A percentile compares a stretch with the other conserved stretches of the same genome.
phyloP scores from a whole-genome alignment of 768 basidiomycete genomes.

The Boletus subcaerulescens region DNA sequence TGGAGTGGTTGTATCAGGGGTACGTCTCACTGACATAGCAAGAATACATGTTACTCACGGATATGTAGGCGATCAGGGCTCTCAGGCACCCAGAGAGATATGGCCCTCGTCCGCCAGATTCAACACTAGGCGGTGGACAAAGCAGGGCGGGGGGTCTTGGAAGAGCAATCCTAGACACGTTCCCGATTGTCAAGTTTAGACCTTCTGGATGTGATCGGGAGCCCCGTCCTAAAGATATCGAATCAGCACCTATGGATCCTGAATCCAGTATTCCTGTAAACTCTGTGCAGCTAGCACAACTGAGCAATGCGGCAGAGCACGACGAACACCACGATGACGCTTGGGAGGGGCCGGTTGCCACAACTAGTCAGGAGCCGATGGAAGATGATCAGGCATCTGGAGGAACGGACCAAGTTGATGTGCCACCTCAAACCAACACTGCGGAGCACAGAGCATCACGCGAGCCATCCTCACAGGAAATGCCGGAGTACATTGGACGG shows the following conservation, averaged over 20 bases:
- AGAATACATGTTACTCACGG: not conserved
- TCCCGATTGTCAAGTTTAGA: constrained; percentile 89
- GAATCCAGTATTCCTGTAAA: not conserved
- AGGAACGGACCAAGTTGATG: constrained; percentile 6
- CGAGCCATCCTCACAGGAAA: constrained; percentile 4
- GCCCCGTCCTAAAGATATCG: constrained; percentile 32
- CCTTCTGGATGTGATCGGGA: constrained; percentile 18
- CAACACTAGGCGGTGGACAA: constrained; percentile 38
- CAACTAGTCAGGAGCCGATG: not conserved
- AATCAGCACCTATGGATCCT: constrained; percentile 13
- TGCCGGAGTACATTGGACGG: constrained; percentile 67
- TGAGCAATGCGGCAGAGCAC: not conserved
- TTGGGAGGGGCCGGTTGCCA: not conserved
- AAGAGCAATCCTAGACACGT: constrained; percentile 92
- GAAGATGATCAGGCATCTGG: constrained; percentile 1
- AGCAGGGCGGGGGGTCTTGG: constrained; percentile 83
- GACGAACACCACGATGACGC: not conserved
- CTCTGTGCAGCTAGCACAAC: constrained; percentile 12
- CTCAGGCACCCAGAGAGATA: constrained; percentile 90
- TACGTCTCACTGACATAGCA: constrained; percentile 34
- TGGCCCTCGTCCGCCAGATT: constrained; percentile 59
- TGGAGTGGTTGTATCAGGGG: constrained; percentile 81
- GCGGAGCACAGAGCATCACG: not conserved
- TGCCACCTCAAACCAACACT: not conserved
- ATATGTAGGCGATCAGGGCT: constrained; percentile 69